Percentiles rank a stretch among this genome's conserved stretches.
These are phyloP conservation scores for Euphrasia arctica DNA, from an alignment of 305 asterid genomes.

Conservation along the genomic window DNA sequence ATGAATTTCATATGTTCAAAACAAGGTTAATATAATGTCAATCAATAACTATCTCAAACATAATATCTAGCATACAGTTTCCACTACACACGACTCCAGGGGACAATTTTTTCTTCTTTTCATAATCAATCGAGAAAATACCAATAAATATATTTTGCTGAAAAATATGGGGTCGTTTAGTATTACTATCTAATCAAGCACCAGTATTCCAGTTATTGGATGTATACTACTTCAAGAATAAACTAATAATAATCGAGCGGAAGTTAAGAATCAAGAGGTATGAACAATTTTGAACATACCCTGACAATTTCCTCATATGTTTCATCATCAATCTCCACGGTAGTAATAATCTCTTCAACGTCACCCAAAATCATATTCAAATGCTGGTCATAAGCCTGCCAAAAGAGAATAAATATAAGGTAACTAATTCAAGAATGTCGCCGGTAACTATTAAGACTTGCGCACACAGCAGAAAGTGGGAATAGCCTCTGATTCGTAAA, in stretches of 20 bases:
- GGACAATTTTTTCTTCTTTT: too few relatives aligned
- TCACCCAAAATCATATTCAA: slow-evolving; percentile 96
- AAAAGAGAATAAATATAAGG: slow-evolving; percentile 16
- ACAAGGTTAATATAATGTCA: neutral
- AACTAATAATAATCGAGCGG: neutral
- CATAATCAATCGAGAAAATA: neutral
- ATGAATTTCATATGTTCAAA: neutral
- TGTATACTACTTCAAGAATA: neutral
- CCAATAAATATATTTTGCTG: neutral
- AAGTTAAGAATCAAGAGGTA: neutral
- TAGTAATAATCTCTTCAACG: slow-evolving; percentile 88
- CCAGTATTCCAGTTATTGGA: too few relatives aligned
- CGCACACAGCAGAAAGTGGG: neutral
- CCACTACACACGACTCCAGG: too few relatives aligned
- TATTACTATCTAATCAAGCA: neutral
- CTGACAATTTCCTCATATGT: slow-evolving; percentile 93
- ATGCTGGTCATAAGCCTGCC: slow-evolving; percentile 98
- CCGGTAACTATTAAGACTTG: slow-evolving; percentile 7
- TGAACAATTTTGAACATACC: slow-evolving; percentile 40
- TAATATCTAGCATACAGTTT: too few relatives aligned
- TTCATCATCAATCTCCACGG: slow-evolving; percentile 93
- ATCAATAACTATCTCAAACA: too few relatives aligned
- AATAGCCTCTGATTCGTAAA: neutral
- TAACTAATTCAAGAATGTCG: slow-evolving; percentile 1
- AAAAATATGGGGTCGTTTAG: neutral